A percentile compares a stretch with the other conserved stretches of the same genome.
Evolutionary conservation across 148 eudicot genomes (phyloP).

Genomic region (Persicaria maculosa): DNA sequence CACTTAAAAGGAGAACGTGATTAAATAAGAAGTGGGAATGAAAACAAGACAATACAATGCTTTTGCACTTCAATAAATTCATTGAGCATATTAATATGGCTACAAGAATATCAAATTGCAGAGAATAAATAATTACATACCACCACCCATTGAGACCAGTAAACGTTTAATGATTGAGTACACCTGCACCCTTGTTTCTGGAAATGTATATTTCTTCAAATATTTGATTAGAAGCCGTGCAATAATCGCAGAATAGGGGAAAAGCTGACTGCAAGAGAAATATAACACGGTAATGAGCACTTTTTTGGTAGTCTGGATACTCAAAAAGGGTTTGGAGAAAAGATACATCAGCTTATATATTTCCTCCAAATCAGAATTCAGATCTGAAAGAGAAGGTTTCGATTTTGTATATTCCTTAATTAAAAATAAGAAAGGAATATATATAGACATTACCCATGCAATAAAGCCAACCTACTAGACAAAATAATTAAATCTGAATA

Average conservation of each 20-base stretch:
- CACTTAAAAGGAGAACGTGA: not conserved
- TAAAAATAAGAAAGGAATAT: too few species aligned
- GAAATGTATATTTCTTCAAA: slow-evolving; percentile 44
- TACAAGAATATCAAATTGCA: not conserved
- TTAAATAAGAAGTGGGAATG: not conserved
- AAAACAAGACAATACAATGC: not conserved
- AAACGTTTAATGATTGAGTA: slow-evolving; percentile 51
- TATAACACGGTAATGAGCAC: slow-evolving; percentile 15
- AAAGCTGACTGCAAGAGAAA: slow-evolving; percentile 58
- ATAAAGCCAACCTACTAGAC: too few species aligned
- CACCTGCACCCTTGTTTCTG: slow-evolving; percentile 58
- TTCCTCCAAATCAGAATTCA: not conserved
- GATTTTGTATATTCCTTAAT: not conserved
- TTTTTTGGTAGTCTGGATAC: too few species aligned
- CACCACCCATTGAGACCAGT: slow-evolving; percentile 67
- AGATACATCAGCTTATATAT: not conserved
- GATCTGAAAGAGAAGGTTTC: not conserved
- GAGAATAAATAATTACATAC: slow-evolving; percentile 30
- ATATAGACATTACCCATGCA: too few species aligned
- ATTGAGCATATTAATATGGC: not conserved
- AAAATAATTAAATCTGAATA: not conserved
- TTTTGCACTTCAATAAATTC: not conserved
- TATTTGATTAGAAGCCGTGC: slow-evolving; percentile 43
- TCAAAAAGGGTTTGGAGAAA: not conserved
- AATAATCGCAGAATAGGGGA: slow-evolving; percentile 67